Base-by-base conservation (phyloP, 208 protist species). In the Spironucleus salmonicida region DNA sequence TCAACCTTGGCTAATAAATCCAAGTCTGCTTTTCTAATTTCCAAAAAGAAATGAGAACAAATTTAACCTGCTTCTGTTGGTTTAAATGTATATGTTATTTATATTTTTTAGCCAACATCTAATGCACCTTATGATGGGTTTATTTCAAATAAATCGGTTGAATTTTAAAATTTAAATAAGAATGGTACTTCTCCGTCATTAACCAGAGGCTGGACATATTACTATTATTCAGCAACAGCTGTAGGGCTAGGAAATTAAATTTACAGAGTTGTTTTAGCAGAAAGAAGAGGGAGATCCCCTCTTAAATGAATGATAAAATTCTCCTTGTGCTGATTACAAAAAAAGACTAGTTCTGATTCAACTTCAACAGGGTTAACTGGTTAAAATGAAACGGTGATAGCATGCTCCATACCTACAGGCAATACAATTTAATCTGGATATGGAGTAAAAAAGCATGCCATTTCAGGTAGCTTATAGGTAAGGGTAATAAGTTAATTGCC, bases 141-240 rank as follows among this genome's bases (percentile, higher is more conserved):
- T 11, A 71, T 35, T 30, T 2, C 9, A 38, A 71, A 71, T 71
- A 35, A 15, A n/a, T n/a, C n/a, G 34, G 27, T n/a, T 35, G 7
- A 15, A 4, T n/a, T 11, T 35, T 71, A 9, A n/a, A 71, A 71
- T 38, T n/a, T 40, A n/a, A 71, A 71, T 9, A 71, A 38, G n/a
- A 71, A 71, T 30, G 64, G 64, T 9, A 71, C 38, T 49, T 71
- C 64, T 49, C 64, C 64, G 64, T 71, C 64, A n/a, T 71, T 71
- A 2, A 23, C 9, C 7, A 71, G 38, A 23, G 64, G 64, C 4
- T 19, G 9, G 64, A 19, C 38, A 40, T 45, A 32, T 2, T 19
- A 71, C 9, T n/a, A 45, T 42, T 40, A 15, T n/a, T 71, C 64
- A 30, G 19, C 2, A 40, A 71, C 64, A 11, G 64, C 64, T 9